A percentile compares a stretch with the other conserved stretches of the same genome.
Evolutionary conservation across 1,139 yeast species (phyloP).

Genomic region (Geotrichum reessii): DNA sequence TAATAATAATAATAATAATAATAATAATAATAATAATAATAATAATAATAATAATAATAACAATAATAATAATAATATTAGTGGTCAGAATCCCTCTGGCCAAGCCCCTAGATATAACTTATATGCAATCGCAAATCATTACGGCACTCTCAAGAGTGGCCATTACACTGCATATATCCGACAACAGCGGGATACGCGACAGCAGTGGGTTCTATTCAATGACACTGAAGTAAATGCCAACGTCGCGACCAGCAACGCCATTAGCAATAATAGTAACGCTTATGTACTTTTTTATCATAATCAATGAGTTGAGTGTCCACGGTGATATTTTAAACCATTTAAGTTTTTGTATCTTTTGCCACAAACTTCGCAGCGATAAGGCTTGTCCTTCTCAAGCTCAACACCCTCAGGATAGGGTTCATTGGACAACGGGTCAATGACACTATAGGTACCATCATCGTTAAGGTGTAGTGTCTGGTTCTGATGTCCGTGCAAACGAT

Average conservation of each 20-base stretch:
- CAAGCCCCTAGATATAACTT: conserved; percentile 48
- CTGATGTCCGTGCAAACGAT: conserved; percentile 93
- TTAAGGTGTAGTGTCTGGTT: conserved; percentile 87
- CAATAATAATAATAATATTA: conserved; percentile 20
- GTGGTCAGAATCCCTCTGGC: conserved; percentile 79
- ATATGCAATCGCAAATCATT: conserved; percentile 82
- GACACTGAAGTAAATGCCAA: conserved; percentile 54
- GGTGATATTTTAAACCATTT: conserved; percentile 92
- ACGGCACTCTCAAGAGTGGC: conserved; percentile 77
- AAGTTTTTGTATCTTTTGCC: conserved; percentile 94
- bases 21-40: not conserved
- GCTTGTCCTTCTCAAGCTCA: conserved; percentile 95
- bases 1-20: too few relatives aligned
- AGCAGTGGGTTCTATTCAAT: conserved; percentile 72
- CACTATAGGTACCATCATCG: conserved; percentile 87
- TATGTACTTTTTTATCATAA: conserved; percentile 57
- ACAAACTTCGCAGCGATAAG: conserved; percentile 96
- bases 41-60: not conserved
- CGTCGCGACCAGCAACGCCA: conserved; percentile 41
- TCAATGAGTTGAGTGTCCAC: conserved; percentile 95
- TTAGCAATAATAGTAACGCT: conserved; percentile 50
- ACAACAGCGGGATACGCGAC: conserved; percentile 42
- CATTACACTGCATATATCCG: conserved; percentile 81
- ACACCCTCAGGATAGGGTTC: conserved; percentile 85
- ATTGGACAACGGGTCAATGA: conserved; percentile 88